Base-by-base conservation (phyloP, 2,329 filamentous ascomycete species). In the Sporothrix pseudoabietina region DNA sequence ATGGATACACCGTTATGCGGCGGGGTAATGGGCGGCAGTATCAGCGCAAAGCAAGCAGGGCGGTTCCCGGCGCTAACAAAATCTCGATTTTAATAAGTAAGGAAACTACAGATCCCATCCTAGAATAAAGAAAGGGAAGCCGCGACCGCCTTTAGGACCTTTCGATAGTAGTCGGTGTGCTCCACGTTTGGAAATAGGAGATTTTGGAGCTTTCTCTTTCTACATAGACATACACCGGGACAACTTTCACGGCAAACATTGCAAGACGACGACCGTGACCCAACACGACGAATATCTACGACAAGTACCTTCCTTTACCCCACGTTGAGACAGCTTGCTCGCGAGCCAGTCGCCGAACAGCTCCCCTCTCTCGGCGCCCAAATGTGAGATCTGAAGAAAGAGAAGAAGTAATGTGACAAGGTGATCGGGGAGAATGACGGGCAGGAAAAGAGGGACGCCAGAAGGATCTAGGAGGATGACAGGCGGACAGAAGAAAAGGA, bases 31-130 rank as follows among this genome's bases (percentile, higher is more conserved):
- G 59, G 59, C 59, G 59, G 59, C 59, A 26, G 59, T 65, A 41
- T 39, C 59, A 41, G 59, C 59, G 19, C 26, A 59, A 59, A 26
- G 52, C 3, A 26, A 55, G 49, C 41, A 35, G 57, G 26, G 70
- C 70, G 22, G 49, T 55, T 19, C 16, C 5, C 39, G 9, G 49
- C 71, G 71, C 71, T 72, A 72, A 59, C 59, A 68, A 63, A 72
- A 68, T 69, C 61, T 55, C 49, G 55, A 66, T 39, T 55, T 52
- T 41, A 26, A 26, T 26, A 26, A 26, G 26, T 26, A 70, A 49
- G n/a, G n/a, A 70, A 10, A 59, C 7, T 14, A 5, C 52, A n/a
- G 32, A 30, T 59, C 44, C 14, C 44, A 14, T 14, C 14, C 44
- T 49, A 44, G 35, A 44, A 26, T 26, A 12, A 10, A 22, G 35